These are phyloP conservation scores for Pseudogymnoascus destructans DNA, from an alignment of 2,329 filamentous ascomycete species.

Conservation along the genomic window DNA sequence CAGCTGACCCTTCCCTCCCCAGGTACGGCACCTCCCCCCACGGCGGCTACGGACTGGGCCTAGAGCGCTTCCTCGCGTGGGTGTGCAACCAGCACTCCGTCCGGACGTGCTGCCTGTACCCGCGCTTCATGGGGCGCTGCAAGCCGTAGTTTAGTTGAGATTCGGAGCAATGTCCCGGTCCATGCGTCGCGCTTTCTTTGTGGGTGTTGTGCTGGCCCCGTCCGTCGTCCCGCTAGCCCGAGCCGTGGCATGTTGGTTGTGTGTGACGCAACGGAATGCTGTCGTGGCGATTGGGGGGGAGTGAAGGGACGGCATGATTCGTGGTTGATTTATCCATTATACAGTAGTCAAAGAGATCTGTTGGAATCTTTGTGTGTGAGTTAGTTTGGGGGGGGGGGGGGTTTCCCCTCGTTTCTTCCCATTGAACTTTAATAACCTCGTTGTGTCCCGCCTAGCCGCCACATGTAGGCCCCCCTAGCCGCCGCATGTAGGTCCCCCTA, in stretches of 20 bases:
- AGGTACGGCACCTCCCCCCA: slow-evolving; percentile 83
- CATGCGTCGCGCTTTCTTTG: neutral
- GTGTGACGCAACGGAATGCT: neutral
- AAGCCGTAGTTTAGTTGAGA: slow-evolving; percentile 42
- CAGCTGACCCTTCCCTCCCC: slow-evolving; percentile 50
- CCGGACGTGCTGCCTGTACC: slow-evolving; percentile 59
- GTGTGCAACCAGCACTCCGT: slow-evolving; percentile 51
- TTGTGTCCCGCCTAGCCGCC: neutral
- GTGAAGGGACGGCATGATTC: no score
- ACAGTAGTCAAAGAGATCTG: no score
- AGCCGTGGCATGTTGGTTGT: neutral
- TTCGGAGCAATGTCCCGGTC: neutral
- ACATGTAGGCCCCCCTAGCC: neutral
- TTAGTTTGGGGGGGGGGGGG: no score
- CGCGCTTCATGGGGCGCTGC: slow-evolving; percentile 69
- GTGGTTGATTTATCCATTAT: no score
- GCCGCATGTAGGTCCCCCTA: no score
- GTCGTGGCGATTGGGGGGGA: neutral
- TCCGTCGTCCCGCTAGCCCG: neutral
- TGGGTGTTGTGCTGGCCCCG: no score
- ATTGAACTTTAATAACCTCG: neutral
- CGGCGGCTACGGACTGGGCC: slow-evolving; percentile 82
- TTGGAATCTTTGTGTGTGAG: no score
- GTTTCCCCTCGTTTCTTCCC: no score
- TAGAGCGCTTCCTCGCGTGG: slow-evolving; percentile 64